Conservation (phyloP, 164 flowering plant species). For the Piper longum region DNA sequence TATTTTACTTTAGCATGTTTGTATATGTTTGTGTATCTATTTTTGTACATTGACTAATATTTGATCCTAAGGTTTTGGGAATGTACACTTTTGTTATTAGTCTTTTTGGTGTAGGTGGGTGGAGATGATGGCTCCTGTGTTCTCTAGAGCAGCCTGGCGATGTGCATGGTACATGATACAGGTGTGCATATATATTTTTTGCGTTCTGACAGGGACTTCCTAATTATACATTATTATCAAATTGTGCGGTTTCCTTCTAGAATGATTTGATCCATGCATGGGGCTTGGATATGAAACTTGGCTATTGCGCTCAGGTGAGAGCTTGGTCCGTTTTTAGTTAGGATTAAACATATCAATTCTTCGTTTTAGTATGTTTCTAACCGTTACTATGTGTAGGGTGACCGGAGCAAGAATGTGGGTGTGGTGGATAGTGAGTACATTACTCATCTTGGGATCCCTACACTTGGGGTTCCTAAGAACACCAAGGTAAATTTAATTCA, state of each 20-base stretch:
- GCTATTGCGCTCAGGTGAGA: constrained; percentile 82
- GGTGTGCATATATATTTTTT: constrained; percentile 21
- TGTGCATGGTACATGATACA: constrained; percentile 94
- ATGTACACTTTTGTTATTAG: too few species aligned
- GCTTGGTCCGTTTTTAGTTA: background rate
- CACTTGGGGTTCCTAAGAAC: constrained; percentile 45
- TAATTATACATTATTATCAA: background rate
- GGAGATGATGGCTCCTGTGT: constrained; percentile 98
- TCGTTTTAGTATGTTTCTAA: background rate
- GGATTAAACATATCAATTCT: background rate
- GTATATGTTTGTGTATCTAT: too few species aligned
- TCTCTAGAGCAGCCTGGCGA: constrained; percentile 79
- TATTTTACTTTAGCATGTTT: too few species aligned
- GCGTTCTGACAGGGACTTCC: background rate
- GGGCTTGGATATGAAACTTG: constrained; percentile 84
- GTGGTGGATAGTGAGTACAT: constrained; percentile 82
- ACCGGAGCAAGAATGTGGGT: constrained; percentile 64
- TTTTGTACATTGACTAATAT: background rate
- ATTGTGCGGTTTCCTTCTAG: constrained; percentile 20
- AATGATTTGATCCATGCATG: constrained; percentile 95
- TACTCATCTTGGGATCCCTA: constrained; percentile 61
- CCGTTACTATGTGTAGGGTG: constrained; percentile 37
- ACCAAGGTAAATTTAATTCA: constrained; percentile 21
- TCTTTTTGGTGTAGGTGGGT: constrained; percentile 58
- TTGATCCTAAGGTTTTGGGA: background rate